Percentiles rank a stretch among this genome's conserved stretches.
phyloP scores from a whole-genome alignment of 2,329 filamentous ascomycete species.

The Neonectria coccinea region DNA sequence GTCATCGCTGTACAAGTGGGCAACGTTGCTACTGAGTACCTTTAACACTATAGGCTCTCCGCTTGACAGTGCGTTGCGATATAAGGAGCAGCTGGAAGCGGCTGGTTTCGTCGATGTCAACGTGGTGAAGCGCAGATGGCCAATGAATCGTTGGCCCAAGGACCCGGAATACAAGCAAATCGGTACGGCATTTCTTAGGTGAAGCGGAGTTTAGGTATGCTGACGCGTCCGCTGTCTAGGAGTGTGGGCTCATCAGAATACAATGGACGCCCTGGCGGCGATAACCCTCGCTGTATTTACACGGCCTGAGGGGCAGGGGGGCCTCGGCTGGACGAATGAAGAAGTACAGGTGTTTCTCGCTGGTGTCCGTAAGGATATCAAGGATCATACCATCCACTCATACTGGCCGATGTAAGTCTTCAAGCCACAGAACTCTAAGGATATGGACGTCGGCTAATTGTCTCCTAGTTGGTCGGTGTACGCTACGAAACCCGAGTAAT shows the following conservation, averaged over 20 bases:
- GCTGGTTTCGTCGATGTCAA: slow-evolving; percentile 21
- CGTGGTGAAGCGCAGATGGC: slow-evolving; percentile 27
- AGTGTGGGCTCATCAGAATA: slow-evolving; percentile 19
- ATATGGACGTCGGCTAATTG: background rate
- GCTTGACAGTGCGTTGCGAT: slow-evolving; percentile 20
- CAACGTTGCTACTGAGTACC: slow-evolving; percentile 4
- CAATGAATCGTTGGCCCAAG: slow-evolving; percentile 23
- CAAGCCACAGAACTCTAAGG: too few species aligned
- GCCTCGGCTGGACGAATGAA: slow-evolving; percentile 19
- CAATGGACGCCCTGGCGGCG: slow-evolving; percentile 18
- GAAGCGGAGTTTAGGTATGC: background rate
- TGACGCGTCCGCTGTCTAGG: slow-evolving; percentile 11
- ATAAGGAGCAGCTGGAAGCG: slow-evolving; percentile 27
- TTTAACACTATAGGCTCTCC: slow-evolving; percentile 13
- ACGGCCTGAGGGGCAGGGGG: slow-evolving; percentile 15
- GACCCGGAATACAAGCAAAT: slow-evolving; percentile 33
- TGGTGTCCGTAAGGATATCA: slow-evolving; percentile 19
- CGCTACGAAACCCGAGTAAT: slow-evolving; percentile 17
- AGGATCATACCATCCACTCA: slow-evolving; percentile 10
- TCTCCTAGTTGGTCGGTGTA: slow-evolving; percentile 17
- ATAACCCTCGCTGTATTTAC: slow-evolving; percentile 24
- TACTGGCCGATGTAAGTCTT: slow-evolving; percentile 27
- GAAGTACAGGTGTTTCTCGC: slow-evolving; percentile 22
- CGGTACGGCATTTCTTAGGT: slow-evolving; percentile 16
- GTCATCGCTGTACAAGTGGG: slow-evolving; percentile 23